Evolutionary conservation across 352 stramenopile genomes (phyloP).

Genomic region (Globisporangium emineosum): DNA sequence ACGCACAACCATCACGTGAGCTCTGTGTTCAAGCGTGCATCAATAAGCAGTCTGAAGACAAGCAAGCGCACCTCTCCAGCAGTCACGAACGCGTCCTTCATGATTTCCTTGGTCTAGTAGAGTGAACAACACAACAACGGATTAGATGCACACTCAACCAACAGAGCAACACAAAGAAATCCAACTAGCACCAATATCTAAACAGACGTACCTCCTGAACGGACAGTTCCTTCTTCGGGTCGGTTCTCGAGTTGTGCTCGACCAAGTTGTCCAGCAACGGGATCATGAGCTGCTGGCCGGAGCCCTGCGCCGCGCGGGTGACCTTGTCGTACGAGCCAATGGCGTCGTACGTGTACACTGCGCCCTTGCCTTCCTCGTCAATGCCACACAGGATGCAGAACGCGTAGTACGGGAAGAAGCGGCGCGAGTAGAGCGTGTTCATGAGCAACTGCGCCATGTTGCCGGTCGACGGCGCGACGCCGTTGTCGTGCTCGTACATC

Average conservation of each 20-base stretch:
- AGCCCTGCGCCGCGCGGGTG: conserved; percentile 80
- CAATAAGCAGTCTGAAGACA: not conserved
- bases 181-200: not conserved
- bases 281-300: conserved; percentile 96
- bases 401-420: conserved; percentile 99
- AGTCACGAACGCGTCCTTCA: conserved; percentile 99
- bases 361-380: conserved; percentile 95
- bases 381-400: conserved; percentile 98
- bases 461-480: conserved; percentile 89
- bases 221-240: conserved; percentile 90
- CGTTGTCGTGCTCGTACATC: conserved; percentile 96
- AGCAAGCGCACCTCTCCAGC: conserved; percentile 86
- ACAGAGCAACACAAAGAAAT: not conserved
- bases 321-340: conserved; percentile 90
- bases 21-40: not conserved
- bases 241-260: conserved; percentile 85
- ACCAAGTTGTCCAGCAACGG: conserved; percentile 98
- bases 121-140: not conserved
- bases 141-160: not conserved
- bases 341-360: conserved; percentile 98
- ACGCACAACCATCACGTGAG: conserved; percentile 3
- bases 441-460: conserved; percentile 95
- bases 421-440: conserved; percentile 97
- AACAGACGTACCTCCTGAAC: conserved; percentile 72
- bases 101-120: conserved; percentile 92